Base-by-base conservation (phyloP, 495 filamentous ascomycete species). In the Talaromyces adpressus region DNA sequence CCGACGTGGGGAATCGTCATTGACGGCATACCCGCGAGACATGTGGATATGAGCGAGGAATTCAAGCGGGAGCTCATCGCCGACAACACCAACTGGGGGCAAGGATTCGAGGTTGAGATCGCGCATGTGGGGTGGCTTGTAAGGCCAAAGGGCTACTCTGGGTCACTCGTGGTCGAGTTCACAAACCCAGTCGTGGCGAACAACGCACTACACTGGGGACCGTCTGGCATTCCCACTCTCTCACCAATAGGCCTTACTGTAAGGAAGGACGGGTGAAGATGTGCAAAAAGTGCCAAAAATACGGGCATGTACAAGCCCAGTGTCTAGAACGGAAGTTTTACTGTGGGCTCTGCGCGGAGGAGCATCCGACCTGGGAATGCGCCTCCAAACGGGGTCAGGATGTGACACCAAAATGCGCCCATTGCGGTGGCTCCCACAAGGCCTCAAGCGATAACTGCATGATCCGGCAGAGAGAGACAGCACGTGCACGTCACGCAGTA, bases 331-430 rank as follows among this genome's bases (percentile, higher is more conserved):
- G 0, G n/a, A 41, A 39, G 0, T 66, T 25, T 41, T 54, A 27
- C 34, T 69, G 58, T 29, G 57, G 63, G 20, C 54, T 58, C 63
- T 69, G 61, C 29, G 64, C 61, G 29, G 57, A 16, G 25, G 56
- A 29, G 63, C 61, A 69, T 59, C 63, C 56, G 57, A 69, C 65
- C 65, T 69, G 58, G 67, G 62, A 67, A 63, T 69, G 65, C 56
- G 57, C 56, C 5, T 61, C 30, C 56, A 57, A 54, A 49, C 2
- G 58, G 27, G 57, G 58, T 7, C 1, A 18, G 23, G 36, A 41
- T 25, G n/a, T 63, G 34, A 59, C n/a, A 18, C 32, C 49, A 3
- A 68, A 65, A 52, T 68, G 59, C 32, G 59, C 62, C 27, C 64
- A 68, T 36, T 68, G 59, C 12, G 51, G 56, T 4, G 51, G 51